Evolutionary conservation across 2,329 filamentous ascomycete species (phyloP), one percentile per base, ranked within the genome.

Genomic region (Sporothrix brunneoviolacea): DNA sequence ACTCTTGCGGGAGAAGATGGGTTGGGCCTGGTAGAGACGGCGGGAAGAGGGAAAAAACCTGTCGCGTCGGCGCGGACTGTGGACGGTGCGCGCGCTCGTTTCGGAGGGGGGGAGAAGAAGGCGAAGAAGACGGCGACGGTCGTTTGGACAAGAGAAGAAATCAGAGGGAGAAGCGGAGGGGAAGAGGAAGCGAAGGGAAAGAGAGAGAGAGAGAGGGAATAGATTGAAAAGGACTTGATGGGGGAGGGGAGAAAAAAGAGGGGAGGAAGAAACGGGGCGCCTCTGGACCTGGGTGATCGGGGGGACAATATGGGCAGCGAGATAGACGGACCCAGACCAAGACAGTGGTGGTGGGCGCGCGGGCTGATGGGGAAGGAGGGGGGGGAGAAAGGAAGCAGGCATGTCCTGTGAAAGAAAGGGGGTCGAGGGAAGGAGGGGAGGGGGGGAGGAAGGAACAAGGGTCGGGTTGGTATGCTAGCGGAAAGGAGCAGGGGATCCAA

Each of bases 341-440:
- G 33, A 32, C 16, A 38, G 24, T 24, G 16, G 27, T 21, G 27
- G 36, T 30, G 24, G 4, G 36, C 16, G 35, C 15, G 37, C 28
- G 28, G 28, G 19, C 30, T 33, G 36, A 41, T 48, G 46, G 45
- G 35, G 45, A 48, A 40, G 24, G 45, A 48, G 45, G 45, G 45
- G 44, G 32, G n/a, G 19, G 37, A 33, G 18, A 37, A 41, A 48
- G 16, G 36, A 39, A 16, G 27, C 33, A 24, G 24, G 35, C 33
- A 47, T 16, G 45, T 36, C 13, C n/a, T 13, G 44, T 38, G 24
- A 30, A 39, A 48, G 36, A 15, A 13, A 7, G 18, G 36, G 46
- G 37, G 19, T 37, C 21, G 37, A 28, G 36, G 38, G 24, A 48
- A 37, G 36, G 36, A 48, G 36, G 36, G 38, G 24, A 48, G 28